These are phyloP conservation scores for Microascus cirrosus DNA, from an alignment of 2,329 filamentous ascomycete genomes.

Conservation along the genomic window DNA sequence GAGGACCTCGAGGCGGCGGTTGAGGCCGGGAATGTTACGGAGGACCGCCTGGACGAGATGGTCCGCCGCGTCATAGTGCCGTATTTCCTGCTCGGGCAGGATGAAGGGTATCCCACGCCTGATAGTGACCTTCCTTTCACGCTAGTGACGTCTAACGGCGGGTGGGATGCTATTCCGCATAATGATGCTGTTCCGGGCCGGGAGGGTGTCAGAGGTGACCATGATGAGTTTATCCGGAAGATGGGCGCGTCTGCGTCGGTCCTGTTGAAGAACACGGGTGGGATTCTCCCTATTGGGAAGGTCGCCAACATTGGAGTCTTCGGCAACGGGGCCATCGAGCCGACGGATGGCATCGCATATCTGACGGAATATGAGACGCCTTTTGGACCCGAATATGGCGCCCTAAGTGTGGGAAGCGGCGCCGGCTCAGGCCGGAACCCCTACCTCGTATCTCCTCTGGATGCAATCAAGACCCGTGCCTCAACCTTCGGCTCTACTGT, in stretches of 20 bases:
- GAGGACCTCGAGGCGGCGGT: slow-evolving; percentile 62
- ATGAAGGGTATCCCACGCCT: slow-evolving; percentile 35
- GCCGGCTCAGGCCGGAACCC: slow-evolving; percentile 58
- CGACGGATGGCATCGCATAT: slow-evolving; percentile 13
- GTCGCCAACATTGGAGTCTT: slow-evolving; percentile 53
- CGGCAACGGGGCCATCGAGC: slow-evolving; percentile 32
- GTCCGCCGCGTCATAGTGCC: slow-evolving; percentile 30
- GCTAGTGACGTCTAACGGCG: slow-evolving; percentile 48
- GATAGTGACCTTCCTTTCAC: slow-evolving; percentile 58
- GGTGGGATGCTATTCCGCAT: slow-evolving; percentile 49
- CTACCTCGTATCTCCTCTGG: slow-evolving; percentile 55
- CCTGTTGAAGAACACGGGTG: slow-evolving; percentile 66
- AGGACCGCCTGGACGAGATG: slow-evolving; percentile 28
- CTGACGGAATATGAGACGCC: slow-evolving; percentile 47
- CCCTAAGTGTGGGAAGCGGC: slow-evolving; percentile 64
- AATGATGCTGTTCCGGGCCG: slow-evolving; percentile 52
- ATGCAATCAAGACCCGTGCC: slow-evolving; percentile 43
- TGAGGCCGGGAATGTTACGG: slow-evolving; percentile 63
- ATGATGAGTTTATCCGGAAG: slow-evolving; percentile 63
- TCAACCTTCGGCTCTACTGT: slow-evolving; percentile 11
- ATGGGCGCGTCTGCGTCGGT: slow-evolving; percentile 86
- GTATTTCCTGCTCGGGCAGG: slow-evolving; percentile 46
- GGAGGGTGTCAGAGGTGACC: slow-evolving; percentile 52
- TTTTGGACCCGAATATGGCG: slow-evolving; percentile 58
- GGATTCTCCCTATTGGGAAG: slow-evolving; percentile 59